Evolutionary conservation across 139 green algal species (phyloP), one percentile per base, ranked within the genome.

Genomic region (Pedinophyceae sp.): DNA sequence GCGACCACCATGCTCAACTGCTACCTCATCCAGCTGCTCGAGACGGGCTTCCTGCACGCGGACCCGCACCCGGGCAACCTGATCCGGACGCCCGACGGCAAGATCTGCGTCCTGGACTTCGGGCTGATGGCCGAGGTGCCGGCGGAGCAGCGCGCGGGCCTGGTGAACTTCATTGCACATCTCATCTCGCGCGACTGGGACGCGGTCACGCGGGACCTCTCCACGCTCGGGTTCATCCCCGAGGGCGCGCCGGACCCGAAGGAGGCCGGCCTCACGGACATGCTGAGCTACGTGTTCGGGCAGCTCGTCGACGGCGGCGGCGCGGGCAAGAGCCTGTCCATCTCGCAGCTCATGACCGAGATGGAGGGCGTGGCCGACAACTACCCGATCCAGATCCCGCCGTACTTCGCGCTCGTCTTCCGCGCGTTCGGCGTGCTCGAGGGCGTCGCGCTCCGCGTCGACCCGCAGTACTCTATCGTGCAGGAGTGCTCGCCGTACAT

Each of bases 401-500:
- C 73, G 29, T 87, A 84, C 69, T 95, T 97, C 70, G 83, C 81
- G 20, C 74, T 95, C 34, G 90, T 96, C 57, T 67, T 95, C 55
- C 67, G 89, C 30, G 80, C 82, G 2, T 98, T 98, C 72, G 79
- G 61, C 54, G 80, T 91, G 19, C 93, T 98, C 39, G 89, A 98
- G 70, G 87, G 87, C 56, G 85, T 94, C 25, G 63, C 64, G 19
- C 70, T 88, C 23, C 55, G 64, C 0, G 75, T 81, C 24, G 81
- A 93, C 67, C 77, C 77, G 23, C 53, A 75, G 52, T 93, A 88
- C 59, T 55, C 78, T 41, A 93, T 93, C 45, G 78, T 92, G 13
- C 58, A 69, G 57, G 82, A 94, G 69, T 95, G 86, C 74, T 85
- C 93, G 67, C 89, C 89, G 7, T 97, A 97, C 75, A 55, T 97